These are phyloP conservation scores for Tanacetum coccineum DNA, from an alignment of 129 eudicot genomes.

Conservation along the genomic window DNA sequence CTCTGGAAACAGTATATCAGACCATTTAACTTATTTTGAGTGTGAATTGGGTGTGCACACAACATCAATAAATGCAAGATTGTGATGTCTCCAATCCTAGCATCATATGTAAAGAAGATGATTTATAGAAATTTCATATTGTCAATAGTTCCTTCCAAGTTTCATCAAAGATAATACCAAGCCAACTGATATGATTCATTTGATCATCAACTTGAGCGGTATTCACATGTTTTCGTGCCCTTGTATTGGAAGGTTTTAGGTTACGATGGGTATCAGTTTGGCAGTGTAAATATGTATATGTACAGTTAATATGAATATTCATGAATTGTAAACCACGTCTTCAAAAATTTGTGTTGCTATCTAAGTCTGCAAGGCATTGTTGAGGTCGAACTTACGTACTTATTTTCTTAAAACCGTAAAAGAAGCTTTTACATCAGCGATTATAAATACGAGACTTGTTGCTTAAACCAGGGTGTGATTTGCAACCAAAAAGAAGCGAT, in stretches of 20 bases:
- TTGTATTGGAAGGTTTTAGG: constrained; percentile 10
- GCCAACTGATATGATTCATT: constrained; percentile 12
- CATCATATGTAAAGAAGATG: constrained; percentile 43
- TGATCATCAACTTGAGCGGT: neutral
- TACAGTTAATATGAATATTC: constrained; percentile 9
- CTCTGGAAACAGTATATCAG: constrained; percentile 74
- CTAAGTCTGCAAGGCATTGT: neutral
- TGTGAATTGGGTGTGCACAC: constrained; percentile 67
- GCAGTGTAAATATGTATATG: constrained; percentile 24
- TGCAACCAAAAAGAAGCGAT: too few relatives aligned
- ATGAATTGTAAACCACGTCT: constrained; percentile 4
- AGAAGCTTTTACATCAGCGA: too few relatives aligned
- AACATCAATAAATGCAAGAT: constrained; percentile 49
- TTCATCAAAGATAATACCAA: constrained; percentile 27
- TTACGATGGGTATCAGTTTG: neutral
- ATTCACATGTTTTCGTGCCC: neutral
- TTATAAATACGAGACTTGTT: too few relatives aligned
- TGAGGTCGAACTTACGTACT: too few relatives aligned
- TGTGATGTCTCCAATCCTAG: constrained; percentile 48
- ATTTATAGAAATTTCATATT: constrained; percentile 57
- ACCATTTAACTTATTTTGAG: constrained; percentile 72
- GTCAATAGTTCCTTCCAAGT: constrained; percentile 44
- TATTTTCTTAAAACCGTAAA: too few relatives aligned
- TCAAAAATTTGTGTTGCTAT: constrained; percentile 7
- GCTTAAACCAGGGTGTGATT: too few relatives aligned